Evolutionary conservation across 805 yeast species (phyloP).

Genomic region (Kuraishia capsulata): DNA sequence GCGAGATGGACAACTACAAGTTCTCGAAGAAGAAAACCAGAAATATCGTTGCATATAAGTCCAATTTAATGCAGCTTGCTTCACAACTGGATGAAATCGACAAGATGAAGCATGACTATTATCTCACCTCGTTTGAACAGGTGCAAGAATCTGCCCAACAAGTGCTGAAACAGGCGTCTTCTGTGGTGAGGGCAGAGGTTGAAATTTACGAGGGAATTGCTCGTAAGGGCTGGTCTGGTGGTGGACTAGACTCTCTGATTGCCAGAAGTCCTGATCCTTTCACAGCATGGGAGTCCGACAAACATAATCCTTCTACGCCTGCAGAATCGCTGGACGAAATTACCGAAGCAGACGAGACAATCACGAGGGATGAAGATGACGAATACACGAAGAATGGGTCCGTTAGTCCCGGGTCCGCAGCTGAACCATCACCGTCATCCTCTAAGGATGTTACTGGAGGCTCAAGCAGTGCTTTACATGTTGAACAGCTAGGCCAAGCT

Average conservation of each 20-base stretch:
- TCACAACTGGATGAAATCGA: slow-evolving; percentile 74
- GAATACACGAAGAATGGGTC: neutral
- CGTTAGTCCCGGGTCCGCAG: no score
- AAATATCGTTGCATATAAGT: slow-evolving; percentile 59
- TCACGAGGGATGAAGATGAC: neutral
- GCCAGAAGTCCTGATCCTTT: slow-evolving; percentile 62
- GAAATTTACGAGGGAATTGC: slow-evolving; percentile 78
- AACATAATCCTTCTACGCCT: neutral
- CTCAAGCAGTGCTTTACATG: no score
- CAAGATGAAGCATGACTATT: slow-evolving; percentile 63
- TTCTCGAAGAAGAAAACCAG: slow-evolving; percentile 53
- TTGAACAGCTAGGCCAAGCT: no score
- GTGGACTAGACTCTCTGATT: slow-evolving; percentile 68
- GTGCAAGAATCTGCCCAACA: slow-evolving; percentile 54
- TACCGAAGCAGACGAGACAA: neutral
- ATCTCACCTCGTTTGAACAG: slow-evolving; percentile 50
- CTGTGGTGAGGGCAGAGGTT: slow-evolving; percentile 68
- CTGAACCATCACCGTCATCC: no score
- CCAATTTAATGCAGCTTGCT: slow-evolving; percentile 58
- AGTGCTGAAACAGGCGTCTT: slow-evolving; percentile 47
- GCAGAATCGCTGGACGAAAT: neutral
- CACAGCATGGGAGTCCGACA: neutral
- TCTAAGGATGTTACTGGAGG: no score
- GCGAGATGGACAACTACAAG: slow-evolving; percentile 53
- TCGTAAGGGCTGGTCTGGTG: slow-evolving; percentile 79